Conservation (phyloP, 371 early-diverging fungal genomes). For the Rhizopus sp. region DNA sequence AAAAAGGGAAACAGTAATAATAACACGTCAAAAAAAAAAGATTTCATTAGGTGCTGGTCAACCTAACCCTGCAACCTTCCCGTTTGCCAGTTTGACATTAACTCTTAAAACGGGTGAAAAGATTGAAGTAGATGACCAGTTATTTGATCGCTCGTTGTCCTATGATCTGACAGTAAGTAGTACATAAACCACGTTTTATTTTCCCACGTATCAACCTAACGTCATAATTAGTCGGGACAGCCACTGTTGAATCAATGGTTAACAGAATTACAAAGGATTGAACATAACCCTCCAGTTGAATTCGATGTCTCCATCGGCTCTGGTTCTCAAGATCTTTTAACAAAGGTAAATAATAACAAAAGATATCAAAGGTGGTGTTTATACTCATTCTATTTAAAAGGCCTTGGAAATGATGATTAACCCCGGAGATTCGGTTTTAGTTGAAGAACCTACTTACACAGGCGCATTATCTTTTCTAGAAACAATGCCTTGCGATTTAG, state of each 20-base stretch:
- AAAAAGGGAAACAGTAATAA: background rate
- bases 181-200: slow-evolving; percentile 1
- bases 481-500: slow-evolving; percentile 65
- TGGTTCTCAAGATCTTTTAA: slow-evolving; percentile 78
- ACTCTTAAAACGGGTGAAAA: slow-evolving; percentile 64
- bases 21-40: slow-evolving; percentile 28
- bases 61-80: slow-evolving; percentile 76
- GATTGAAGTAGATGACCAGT: slow-evolving; percentile 45
- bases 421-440: slow-evolving; percentile 65
- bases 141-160: slow-evolving; percentile 50
- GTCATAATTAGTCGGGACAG: slow-evolving; percentile 53
- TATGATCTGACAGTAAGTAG: slow-evolving; percentile 62
- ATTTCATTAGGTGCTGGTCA: slow-evolving; percentile 72
- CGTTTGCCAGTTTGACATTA: slow-evolving; percentile 63
- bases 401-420: slow-evolving; percentile 74
- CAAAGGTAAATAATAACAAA: slow-evolving; percentile 48
- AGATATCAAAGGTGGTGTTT: background rate
- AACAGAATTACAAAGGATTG: slow-evolving; percentile 59
- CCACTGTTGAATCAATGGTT: slow-evolving; percentile 67
- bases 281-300: slow-evolving; percentile 61
- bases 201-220: background rate
- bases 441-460: slow-evolving; percentile 79
- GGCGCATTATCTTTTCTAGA: slow-evolving; percentile 73
- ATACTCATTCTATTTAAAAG: slow-evolving; percentile 16
- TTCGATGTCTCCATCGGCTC: slow-evolving; percentile 71